Conservation (phyloP, 1,284 basidiomycete genomes). For the Phellopilus nigrolimitatus region DNA sequence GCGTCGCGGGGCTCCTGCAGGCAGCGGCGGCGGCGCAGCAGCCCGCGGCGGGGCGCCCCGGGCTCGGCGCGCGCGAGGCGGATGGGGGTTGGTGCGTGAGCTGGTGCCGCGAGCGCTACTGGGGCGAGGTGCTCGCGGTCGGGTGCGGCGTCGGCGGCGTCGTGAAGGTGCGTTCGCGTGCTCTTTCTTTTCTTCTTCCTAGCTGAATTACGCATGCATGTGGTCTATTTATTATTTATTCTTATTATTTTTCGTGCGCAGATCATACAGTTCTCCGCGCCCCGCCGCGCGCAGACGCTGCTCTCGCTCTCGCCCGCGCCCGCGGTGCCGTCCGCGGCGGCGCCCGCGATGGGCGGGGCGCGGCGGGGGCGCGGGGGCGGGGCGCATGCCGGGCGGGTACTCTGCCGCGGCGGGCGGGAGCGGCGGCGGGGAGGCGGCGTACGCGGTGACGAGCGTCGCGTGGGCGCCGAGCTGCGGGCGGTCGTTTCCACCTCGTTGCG, state of each 20-base stretch:
- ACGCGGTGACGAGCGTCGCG: slow-evolving; percentile 72
- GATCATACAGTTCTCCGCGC: slow-evolving; percentile 40
- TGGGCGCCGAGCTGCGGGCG: slow-evolving; percentile 92
- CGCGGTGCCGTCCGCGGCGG: not conserved
- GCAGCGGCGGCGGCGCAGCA: slow-evolving; percentile 43
- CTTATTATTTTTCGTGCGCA: too few relatives aligned
- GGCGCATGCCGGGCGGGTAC: slow-evolving; percentile 19
- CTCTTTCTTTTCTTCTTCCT: not conserved
- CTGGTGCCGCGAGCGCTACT: slow-evolving; percentile 93
- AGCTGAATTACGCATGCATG: not conserved
- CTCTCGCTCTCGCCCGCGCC: slow-evolving; percentile 26
- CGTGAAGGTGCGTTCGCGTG: slow-evolving; percentile 57
- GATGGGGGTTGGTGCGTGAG: slow-evolving; percentile 89
- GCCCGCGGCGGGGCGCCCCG: slow-evolving; percentile 40
- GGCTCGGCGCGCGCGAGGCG: slow-evolving; percentile 64
- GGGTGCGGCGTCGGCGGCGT: slow-evolving; percentile 67
- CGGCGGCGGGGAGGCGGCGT: slow-evolving; percentile 33
- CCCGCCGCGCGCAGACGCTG: slow-evolving; percentile 29
- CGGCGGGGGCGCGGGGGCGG: too few relatives aligned
- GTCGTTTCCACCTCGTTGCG: slow-evolving; percentile 87
- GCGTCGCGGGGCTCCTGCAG: slow-evolving; percentile 51
- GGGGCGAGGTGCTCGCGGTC: slow-evolving; percentile 84
- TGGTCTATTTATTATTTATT: too few relatives aligned
- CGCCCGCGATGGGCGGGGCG: slow-evolving; percentile 19
- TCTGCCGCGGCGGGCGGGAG: slow-evolving; percentile 10